Evolutionary conservation across 495 filamentous ascomycete species (phyloP).

Genomic region (Hyaloscypha hepaticicola): DNA sequence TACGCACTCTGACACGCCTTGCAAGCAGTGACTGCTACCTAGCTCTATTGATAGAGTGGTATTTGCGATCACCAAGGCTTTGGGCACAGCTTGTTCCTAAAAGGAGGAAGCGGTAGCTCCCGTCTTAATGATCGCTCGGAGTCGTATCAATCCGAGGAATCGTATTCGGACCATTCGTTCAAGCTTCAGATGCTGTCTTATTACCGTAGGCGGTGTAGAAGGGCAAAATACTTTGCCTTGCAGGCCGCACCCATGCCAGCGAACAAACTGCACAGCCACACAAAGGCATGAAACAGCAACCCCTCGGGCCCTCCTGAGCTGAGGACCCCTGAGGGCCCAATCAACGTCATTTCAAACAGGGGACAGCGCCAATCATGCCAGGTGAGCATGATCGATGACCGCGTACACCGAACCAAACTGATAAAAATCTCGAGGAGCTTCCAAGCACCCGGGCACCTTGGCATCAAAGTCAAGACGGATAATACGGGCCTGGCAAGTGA

Average conservation of each 20-base stretch:
- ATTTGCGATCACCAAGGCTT: background rate
- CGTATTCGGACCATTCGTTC: background rate
- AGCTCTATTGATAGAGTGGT: background rate
- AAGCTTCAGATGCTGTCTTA: background rate
- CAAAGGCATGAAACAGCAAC: slow-evolving; percentile 1
- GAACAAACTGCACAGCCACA: slow-evolving; percentile 19
- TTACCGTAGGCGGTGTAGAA: background rate
- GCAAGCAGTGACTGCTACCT: background rate
- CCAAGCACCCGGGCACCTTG: slow-evolving; percentile 7
- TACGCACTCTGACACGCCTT: background rate
- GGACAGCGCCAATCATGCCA: slow-evolving; percentile 12
- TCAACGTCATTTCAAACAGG: slow-evolving; percentile 23
- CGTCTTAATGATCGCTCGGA: too few species aligned
- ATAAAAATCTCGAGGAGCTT: background rate
- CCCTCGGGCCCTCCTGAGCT: slow-evolving; percentile 13
- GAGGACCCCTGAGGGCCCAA: slow-evolving; percentile 19
- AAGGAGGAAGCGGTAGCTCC: background rate
- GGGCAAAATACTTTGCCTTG: background rate
- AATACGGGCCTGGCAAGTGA: background rate
- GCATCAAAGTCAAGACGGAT: slow-evolving; percentile 6
- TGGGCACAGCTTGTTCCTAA: background rate
- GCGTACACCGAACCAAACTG: slow-evolving; percentile 12
- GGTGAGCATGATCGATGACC: slow-evolving; percentile 14
- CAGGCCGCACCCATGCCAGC: background rate
- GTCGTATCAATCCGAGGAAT: background rate